Conservation (phyloP, 2,329 filamentous ascomycete species). For the Trichoderma endophyticum region DNA sequence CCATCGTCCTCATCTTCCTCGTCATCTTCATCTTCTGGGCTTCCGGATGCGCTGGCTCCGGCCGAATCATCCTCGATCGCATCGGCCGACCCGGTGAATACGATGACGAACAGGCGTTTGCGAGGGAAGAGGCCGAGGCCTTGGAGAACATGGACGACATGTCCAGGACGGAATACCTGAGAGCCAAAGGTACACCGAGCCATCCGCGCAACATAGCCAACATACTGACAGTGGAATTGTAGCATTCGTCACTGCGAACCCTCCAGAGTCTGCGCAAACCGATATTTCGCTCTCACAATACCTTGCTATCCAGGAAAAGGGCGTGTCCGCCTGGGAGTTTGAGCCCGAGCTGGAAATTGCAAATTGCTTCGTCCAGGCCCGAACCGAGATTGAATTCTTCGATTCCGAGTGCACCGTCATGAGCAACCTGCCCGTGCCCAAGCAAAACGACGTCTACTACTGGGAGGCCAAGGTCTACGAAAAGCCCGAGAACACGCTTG, state of each 20-base stretch:
- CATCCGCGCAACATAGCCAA: background rate
- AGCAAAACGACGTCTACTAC: constrained; percentile 99
- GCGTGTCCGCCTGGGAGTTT: constrained; percentile 99
- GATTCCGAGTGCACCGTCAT: constrained; percentile 97
- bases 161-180: constrained; percentile 81
- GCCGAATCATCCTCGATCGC: constrained; percentile 88
- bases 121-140: constrained; percentile 90
- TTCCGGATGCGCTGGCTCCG: constrained; percentile 63
- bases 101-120: constrained; percentile 94
- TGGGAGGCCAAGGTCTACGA: constrained; percentile 99
- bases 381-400: constrained; percentile 98
- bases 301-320: constrained; percentile 97
- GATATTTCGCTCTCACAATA: constrained; percentile 98
- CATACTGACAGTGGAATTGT: constrained; percentile 9
- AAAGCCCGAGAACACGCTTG: constrained; percentile 81
- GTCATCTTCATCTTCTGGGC: constrained; percentile 93
- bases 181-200: constrained; percentile 76
- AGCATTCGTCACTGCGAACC: constrained; percentile 94
- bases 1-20: constrained; percentile 77
- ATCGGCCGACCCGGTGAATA: constrained; percentile 93
- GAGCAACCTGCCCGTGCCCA: constrained; percentile 93
- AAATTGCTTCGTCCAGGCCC: constrained; percentile 94
- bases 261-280: constrained; percentile 90
- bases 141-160: constrained; percentile 95
- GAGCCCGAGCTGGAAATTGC: constrained; percentile 98